phyloP scores from a whole-genome alignment of 179 eudicot species.

The Spergularia azorica region DNA sequence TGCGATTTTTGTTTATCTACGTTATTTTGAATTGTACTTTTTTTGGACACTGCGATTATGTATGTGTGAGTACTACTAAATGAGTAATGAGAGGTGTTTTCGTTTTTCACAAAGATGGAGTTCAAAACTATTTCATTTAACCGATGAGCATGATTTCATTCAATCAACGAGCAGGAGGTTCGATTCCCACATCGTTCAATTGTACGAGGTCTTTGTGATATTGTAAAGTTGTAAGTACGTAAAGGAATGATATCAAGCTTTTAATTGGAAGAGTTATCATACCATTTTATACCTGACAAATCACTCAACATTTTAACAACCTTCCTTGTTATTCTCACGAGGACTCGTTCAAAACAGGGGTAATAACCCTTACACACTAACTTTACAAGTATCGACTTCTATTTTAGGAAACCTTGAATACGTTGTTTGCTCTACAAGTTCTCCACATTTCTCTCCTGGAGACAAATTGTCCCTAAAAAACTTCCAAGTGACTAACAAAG shows the following conservation, averaged over 20 bases:
- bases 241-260: background rate
- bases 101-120: too few species aligned
- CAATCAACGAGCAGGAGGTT: too few species aligned
- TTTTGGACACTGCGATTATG: too few species aligned
- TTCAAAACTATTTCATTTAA: too few species aligned
- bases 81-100: too few species aligned
- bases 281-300: background rate
- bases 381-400: constrained; percentile 11
- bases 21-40: too few species aligned
- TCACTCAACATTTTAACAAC: constrained; percentile 8
- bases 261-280: background rate
- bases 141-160: too few species aligned
- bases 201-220: too few species aligned
- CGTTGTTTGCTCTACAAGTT: constrained; percentile 27
- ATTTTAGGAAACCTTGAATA: constrained; percentile 25
- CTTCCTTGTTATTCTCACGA: constrained; percentile 27
- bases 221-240: too few species aligned
- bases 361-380: constrained; percentile 23
- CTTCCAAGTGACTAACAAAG: constrained; percentile 10
- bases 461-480: constrained; percentile 4
- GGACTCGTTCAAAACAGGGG: constrained; percentile 27
- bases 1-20: too few species aligned
- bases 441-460: constrained; percentile 33
- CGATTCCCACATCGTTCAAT: too few species aligned
- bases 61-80: too few species aligned